These are phyloP conservation scores for Aspergillus conjunctus DNA, from an alignment of 495 filamentous ascomycete species.

Conservation along the genomic window DNA sequence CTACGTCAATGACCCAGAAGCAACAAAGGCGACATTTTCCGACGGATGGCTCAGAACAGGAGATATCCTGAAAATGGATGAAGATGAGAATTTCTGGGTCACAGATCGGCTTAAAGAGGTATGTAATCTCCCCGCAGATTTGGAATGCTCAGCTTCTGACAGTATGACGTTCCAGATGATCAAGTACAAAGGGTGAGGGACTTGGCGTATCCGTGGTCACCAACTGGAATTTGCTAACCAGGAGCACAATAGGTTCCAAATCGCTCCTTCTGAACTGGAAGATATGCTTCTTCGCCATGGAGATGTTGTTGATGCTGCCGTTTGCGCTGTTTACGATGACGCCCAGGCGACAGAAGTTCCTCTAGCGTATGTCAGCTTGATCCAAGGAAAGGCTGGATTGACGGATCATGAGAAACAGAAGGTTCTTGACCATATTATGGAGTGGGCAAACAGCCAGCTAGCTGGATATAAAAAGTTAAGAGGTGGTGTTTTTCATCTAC, in stretches of 20 bases:
- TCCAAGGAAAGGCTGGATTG: slow-evolving; percentile 29
- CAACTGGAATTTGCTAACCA: background rate
- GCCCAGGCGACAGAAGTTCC: slow-evolving; percentile 71
- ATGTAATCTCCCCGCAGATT: background rate
- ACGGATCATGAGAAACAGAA: slow-evolving; percentile 39
- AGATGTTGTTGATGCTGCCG: slow-evolving; percentile 69
- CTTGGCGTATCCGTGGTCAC: background rate
- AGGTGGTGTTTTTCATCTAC: slow-evolving; percentile 27
- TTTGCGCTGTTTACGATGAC: slow-evolving; percentile 68
- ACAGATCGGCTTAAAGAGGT: slow-evolving; percentile 14
- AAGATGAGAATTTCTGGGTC: slow-evolving; percentile 12
- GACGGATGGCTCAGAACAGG: slow-evolving; percentile 11
- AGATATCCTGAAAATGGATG: slow-evolving; percentile 10
- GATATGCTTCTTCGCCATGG: slow-evolving; percentile 65
- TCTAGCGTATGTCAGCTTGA: slow-evolving; percentile 66
- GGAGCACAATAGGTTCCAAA: slow-evolving; percentile 59
- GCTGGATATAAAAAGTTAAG: slow-evolving; percentile 29
- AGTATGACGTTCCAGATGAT: slow-evolving; percentile 44
- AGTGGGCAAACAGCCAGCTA: slow-evolving; percentile 19
- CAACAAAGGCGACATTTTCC: slow-evolving; percentile 4
- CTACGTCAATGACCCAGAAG: slow-evolving; percentile 8
- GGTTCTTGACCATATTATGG: slow-evolving; percentile 28
- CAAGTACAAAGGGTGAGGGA: slow-evolving; percentile 44
- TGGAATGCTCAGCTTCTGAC: background rate
- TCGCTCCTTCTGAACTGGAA: slow-evolving; percentile 80